Base-by-base conservation (phyloP, 108 stramenopile genomes). In the Fragilariopsis cylindrus region DNA sequence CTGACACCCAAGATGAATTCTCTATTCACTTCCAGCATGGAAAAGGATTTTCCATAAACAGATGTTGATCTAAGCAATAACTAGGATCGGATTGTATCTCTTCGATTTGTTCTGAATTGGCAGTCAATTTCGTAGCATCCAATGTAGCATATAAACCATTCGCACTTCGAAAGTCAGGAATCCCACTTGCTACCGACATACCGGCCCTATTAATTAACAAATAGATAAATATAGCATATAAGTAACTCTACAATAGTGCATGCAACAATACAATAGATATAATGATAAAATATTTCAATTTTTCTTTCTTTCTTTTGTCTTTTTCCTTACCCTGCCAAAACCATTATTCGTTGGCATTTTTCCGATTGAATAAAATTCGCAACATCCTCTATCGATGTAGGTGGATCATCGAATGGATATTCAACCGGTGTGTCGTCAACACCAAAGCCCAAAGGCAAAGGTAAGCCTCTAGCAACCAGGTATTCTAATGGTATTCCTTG, bases 91-190 rank as follows among this genome's bases (percentile, higher is more conserved):
- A 21, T 52, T 65, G 69, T 88, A 92, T 92, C 57, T 69, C 44
- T 16, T 62, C 71, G 7, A 86, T 79, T 74, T 94, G 83, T 46
- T 63, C 46, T 42, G 72, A 53, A 6, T 90, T 81, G 41, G 88
- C 90, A 7, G 91, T 88, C 52, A 95, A 80, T 13, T 92, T 74
- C 47, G 88, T 82, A 7, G 91, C 85, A 3, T 81, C 75, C 19
- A 95, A 72, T 30, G 89, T 91, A 48, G 87, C 89, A 71, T 93
- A 96, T 85, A 96, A 89, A 16, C 95, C 95, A 18, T 88, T 88
- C 2, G 90, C 81, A 48, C 76, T 79, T 43, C 94, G 87, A 74
- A 95, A 95, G 77, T 95, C 94, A 0, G 94, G 94, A 70, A 96
- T 96, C 7, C 95, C 92, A 8, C 80, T 82, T 6, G 90, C 88